Evolutionary conservation across 1,284 basidiomycete species (phyloP).

Genomic region (Phenoliferia sp.): DNA sequence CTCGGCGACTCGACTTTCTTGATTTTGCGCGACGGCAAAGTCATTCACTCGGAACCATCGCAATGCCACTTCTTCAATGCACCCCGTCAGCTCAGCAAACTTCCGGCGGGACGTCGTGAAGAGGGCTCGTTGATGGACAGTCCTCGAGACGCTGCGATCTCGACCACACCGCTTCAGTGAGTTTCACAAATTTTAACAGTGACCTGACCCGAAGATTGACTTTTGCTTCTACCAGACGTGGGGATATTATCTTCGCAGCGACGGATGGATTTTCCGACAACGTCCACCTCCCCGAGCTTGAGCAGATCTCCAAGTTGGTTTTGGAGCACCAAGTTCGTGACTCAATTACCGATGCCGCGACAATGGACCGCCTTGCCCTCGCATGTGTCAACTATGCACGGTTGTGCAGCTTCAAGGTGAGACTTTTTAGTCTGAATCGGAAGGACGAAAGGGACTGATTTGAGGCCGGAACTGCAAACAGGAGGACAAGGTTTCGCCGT

Average conservation of each 20-base stretch:
- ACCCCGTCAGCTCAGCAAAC: constrained; percentile 31
- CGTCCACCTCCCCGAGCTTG: constrained; percentile 66
- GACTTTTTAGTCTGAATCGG: constrained; percentile 12
- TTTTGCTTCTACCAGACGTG: constrained; percentile 17
- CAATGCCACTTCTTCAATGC: constrained; percentile 80
- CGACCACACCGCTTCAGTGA: constrained; percentile 61
- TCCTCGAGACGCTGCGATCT: constrained; percentile 62
- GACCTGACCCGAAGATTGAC: neutral
- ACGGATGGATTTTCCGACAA: constrained; percentile 86
- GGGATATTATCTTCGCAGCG: constrained; percentile 47
- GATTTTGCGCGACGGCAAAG: constrained; percentile 61
- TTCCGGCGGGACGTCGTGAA: constrained; percentile 62
- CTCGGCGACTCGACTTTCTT: constrained; percentile 81
- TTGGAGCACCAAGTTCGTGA: constrained; percentile 45
- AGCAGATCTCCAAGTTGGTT: constrained; percentile 61
- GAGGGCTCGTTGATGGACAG: constrained; percentile 55
- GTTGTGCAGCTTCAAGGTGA: constrained; percentile 59
- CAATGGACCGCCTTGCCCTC: constrained; percentile 65
- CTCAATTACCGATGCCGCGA: constrained; percentile 38
- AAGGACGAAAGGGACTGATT: no score
- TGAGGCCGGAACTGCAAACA: constrained; percentile 36
- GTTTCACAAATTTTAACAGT: constrained; percentile 66
- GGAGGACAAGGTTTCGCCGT: constrained; percentile 61
- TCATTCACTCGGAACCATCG: constrained; percentile 58
- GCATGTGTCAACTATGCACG: constrained; percentile 64